Conservation (phyloP, 2,329 filamentous ascomycete genomes). For the Neocatenulostroma microsporum region DNA sequence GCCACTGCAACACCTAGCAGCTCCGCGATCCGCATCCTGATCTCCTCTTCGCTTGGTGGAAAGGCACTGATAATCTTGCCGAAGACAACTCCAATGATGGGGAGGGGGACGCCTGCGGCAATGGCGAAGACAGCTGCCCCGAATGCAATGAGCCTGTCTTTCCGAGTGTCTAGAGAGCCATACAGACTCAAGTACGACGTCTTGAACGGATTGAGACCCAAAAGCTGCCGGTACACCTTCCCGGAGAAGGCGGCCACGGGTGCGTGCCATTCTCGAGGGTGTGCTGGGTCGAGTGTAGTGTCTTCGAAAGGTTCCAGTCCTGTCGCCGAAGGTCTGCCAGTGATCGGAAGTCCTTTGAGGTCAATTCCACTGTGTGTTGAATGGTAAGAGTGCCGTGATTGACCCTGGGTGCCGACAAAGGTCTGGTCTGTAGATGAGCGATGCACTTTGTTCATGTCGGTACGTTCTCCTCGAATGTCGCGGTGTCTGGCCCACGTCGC, state of each 20-base stretch:
- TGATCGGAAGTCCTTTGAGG: too few species aligned
- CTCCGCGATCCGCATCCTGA: conserved; percentile 35
- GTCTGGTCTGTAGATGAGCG: too few species aligned
- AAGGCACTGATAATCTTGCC: conserved; percentile 45
- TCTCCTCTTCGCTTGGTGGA: conserved; percentile 39
- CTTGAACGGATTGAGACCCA: conserved; percentile 39
- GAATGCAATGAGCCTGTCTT: conserved; percentile 31
- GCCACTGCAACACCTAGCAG: conserved; percentile 40
- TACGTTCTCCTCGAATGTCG: too few species aligned
- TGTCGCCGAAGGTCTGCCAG: too few species aligned
- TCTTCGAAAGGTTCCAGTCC: too few species aligned
- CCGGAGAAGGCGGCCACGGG: conserved; percentile 6
- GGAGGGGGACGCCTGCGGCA: conserved; percentile 35
- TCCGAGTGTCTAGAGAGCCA: conserved; percentile 35
- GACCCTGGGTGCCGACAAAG: too few species aligned
- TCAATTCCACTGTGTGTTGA: too few species aligned
- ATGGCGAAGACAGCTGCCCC: conserved; percentile 31
- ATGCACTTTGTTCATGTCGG: too few species aligned
- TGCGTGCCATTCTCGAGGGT: conserved; percentile 13
- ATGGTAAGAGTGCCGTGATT: too few species aligned
- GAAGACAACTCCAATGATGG: conserved; percentile 39
- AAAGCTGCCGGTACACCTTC: conserved; percentile 27
- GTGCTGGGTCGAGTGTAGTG: conserved; percentile 15
- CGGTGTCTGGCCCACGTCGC: too few species aligned
- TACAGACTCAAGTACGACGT: conserved; percentile 45